Percentiles rank a stretch among this genome's conserved stretches.
Conservation (phyloP, 2,329 filamentous ascomycete genomes). For the Bipolaris oryzae region DNA sequence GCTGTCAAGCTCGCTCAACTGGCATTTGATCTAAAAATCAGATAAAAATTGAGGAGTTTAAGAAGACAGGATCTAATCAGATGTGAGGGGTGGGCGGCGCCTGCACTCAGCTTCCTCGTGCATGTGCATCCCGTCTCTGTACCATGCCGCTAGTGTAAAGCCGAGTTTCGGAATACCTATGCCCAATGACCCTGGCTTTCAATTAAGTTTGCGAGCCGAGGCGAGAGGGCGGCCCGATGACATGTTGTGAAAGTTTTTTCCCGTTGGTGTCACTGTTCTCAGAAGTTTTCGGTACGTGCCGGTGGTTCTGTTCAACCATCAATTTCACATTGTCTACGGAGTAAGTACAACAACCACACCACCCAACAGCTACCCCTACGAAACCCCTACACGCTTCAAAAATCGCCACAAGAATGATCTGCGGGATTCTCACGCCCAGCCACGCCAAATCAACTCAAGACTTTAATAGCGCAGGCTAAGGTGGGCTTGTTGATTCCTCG, state of each 20-base stretch:
- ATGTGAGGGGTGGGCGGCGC: slow-evolving; percentile 13
- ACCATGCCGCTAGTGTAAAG: slow-evolving; percentile 14
- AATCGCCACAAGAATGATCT: not conserved
- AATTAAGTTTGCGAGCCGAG: slow-evolving; percentile 10
- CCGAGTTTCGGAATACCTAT: slow-evolving; percentile 17
- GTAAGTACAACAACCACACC: too few species aligned
- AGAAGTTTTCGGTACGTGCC: not conserved
- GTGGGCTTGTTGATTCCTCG: slow-evolving; percentile 17
- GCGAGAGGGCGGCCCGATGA: slow-evolving; percentile 11
- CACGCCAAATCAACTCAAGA: slow-evolving; percentile 31
- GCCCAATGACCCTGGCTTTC: slow-evolving; percentile 6
- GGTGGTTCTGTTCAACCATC: not conserved
- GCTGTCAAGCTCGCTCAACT: slow-evolving; percentile 4
- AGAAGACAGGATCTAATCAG: slow-evolving; percentile 31
- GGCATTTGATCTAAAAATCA: slow-evolving; percentile 1
- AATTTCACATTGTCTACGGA: too few species aligned
- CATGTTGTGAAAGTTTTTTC: slow-evolving; percentile 3
- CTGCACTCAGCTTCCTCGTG: not conserved
- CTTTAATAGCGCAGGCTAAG: slow-evolving; percentile 20
- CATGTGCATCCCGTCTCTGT: slow-evolving; percentile 3
- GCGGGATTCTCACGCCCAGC: slow-evolving; percentile 26
- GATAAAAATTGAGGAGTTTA: slow-evolving; percentile 12
- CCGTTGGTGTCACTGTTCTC: not conserved
- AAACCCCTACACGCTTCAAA: not conserved
- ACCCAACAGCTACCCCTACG: not conserved